Evolutionary conservation across 306 rosid species (phyloP).

Genomic region (Sesbania bispinosa): DNA sequence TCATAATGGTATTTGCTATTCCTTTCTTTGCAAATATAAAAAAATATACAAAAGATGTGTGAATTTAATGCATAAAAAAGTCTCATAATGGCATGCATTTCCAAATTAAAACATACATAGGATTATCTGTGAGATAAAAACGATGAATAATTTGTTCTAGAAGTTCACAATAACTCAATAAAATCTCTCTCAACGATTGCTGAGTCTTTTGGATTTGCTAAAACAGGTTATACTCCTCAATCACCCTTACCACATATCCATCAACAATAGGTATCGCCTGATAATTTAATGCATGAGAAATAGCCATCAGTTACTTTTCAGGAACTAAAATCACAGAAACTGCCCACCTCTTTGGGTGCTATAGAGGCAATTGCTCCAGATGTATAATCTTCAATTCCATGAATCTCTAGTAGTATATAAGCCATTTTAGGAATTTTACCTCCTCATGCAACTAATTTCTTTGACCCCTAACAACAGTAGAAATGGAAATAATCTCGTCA

Average conservation of each 20-base stretch:
- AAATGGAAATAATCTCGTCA: conserved; percentile 12
- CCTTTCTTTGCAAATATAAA: background rate
- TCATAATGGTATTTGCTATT: background rate
- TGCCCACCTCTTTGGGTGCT: conserved; percentile 74
- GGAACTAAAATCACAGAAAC: conserved; percentile 26
- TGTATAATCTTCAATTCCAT: conserved; percentile 88
- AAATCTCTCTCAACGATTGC: conserved; percentile 54
- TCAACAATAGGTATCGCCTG: conserved; percentile 96
- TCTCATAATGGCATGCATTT: no score
- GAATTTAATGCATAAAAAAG: background rate
- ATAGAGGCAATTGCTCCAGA: conserved; percentile 94
- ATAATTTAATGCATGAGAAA: conserved; percentile 30
- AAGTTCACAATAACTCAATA: conserved; percentile 61
- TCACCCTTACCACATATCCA: conserved; percentile 91
- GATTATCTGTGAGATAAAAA: no score
- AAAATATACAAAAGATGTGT: background rate
- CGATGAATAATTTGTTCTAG: background rate
- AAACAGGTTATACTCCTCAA: conserved; percentile 68
- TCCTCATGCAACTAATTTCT: conserved; percentile 63
- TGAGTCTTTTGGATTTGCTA: conserved; percentile 73
- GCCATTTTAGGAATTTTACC: conserved; percentile 63
- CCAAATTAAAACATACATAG: no score
- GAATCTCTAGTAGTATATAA: conserved; percentile 55
- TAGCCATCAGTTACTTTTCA: background rate
- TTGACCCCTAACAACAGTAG: conserved; percentile 74